Evolutionary conservation across 2,329 filamentous ascomycete species (phyloP).

Genomic region (Rutstroemia sp.): DNA sequence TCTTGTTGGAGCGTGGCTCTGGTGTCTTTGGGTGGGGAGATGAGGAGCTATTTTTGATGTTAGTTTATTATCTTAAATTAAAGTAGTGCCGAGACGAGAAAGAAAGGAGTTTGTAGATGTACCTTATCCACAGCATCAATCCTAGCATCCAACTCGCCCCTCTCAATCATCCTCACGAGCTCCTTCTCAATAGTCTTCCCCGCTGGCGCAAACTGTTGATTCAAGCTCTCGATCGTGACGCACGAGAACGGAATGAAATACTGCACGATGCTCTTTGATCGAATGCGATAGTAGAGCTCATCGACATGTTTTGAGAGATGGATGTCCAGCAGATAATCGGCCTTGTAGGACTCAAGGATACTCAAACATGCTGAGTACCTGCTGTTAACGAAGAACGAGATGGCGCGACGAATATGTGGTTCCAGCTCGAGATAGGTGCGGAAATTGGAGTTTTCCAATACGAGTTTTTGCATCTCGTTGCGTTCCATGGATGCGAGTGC

Average conservation of each 20-base stretch:
- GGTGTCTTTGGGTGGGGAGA: constrained; percentile 60
- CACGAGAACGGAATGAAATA: constrained; percentile 88
- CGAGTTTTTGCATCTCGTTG: constrained; percentile 61
- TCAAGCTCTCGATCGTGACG: constrained; percentile 74
- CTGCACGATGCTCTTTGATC: constrained; percentile 86
- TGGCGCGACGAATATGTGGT: constrained; percentile 86
- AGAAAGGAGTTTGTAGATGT: constrained; percentile 20
- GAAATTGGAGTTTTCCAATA: constrained; percentile 76
- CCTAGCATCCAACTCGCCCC: constrained; percentile 64
- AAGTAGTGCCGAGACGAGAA: not conserved
- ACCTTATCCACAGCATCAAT: constrained; percentile 78
- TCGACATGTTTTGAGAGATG: constrained; percentile 71
- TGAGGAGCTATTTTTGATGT: constrained; percentile 49
- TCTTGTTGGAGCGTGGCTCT: constrained; percentile 64
- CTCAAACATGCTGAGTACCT: constrained; percentile 81
- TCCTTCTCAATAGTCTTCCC: constrained; percentile 63
- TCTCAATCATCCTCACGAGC: constrained; percentile 69
- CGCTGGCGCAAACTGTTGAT: constrained; percentile 62
- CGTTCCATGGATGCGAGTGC: constrained; percentile 87
- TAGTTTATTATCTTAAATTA: constrained; percentile 9
- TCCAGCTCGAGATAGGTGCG: constrained; percentile 86
- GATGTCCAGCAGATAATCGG: constrained; percentile 86
- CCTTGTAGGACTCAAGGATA: constrained; percentile 71
- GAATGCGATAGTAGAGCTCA: constrained; percentile 64
- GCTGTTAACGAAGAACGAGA: constrained; percentile 81